phyloP scores from a whole-genome alignment of 306 rosid species.

The Purshia tridentata region DNA sequence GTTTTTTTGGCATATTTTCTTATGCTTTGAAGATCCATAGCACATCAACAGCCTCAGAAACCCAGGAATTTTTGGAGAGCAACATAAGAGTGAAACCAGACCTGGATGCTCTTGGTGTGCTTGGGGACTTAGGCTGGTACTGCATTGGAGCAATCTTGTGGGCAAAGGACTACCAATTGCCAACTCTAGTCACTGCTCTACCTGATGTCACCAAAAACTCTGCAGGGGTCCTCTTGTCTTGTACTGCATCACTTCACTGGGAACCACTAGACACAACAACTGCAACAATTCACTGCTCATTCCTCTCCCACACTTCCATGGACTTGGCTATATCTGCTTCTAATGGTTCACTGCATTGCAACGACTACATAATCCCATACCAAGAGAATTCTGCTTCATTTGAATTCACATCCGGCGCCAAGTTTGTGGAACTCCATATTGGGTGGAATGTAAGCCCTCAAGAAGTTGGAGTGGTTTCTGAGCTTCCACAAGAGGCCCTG shows the following conservation, averaged over 20 bases:
- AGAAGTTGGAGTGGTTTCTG: constrained; percentile 42
- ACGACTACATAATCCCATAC: constrained; percentile 63
- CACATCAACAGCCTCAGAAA: constrained; percentile 48
- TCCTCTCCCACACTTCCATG: constrained; percentile 61
- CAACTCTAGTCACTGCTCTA: constrained; percentile 49
- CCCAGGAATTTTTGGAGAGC: constrained; percentile 47
- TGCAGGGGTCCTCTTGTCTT: constrained; percentile 61
- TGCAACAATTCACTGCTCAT: constrained; percentile 71
- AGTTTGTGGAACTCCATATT: constrained; percentile 53
- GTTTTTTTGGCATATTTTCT: background rate
- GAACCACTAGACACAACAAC: constrained; percentile 33
- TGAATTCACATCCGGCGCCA: constrained; percentile 51
- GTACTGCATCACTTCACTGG: constrained; percentile 62
- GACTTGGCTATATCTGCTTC: constrained; percentile 57
- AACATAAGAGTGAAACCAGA: constrained; percentile 66
- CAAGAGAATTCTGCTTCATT: constrained; percentile 52
- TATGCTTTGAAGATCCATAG: constrained; percentile 53
- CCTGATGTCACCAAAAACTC: constrained; percentile 47
- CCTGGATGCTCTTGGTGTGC: constrained; percentile 67
- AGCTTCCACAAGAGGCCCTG: constrained; percentile 73
- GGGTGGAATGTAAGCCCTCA: constrained; percentile 63
- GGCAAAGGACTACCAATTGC: constrained; percentile 64
- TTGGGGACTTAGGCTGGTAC: constrained; percentile 79
- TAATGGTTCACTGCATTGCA: constrained; percentile 51
- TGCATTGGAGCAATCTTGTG: constrained; percentile 70